Base-by-base conservation (phyloP, 2,329 filamentous ascomycete species). In the Metarhizium album region DNA sequence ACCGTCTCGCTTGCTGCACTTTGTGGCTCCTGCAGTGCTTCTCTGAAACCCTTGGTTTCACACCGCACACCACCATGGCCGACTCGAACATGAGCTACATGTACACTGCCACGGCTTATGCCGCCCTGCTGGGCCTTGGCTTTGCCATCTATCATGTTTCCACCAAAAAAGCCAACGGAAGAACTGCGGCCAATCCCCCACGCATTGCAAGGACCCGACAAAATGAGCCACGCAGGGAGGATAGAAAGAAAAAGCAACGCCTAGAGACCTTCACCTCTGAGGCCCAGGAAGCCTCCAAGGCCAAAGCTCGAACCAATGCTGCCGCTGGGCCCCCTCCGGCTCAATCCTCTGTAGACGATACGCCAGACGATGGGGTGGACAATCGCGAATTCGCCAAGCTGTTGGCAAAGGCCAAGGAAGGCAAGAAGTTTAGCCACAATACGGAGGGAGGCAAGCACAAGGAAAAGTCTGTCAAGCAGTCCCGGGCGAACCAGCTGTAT, bases 381-480 rank as follows among this genome's bases (percentile, higher is more conserved):
- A 85, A 86, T 64, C 79, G 78, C 60, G 86, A 90, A 57, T 91
- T 93, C 65, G 88, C 88, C 31, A 79, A 79, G 60, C 84, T 87
- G 64, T 75, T 93, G 58, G 72, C 80, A 52, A 84, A 78, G 59
- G 76, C 84, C 47, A 85, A 88, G 70, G 75, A 86, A 57, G 87
- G 87, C 52, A 79, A 78, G 55, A 79, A 79, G 61, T 77, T 80
- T 59, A 71, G 67, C 53, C 66, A 69, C 59, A 75, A 77, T 64
- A 63, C 76, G 59, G 71, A 78, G 57, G 69, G 74, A 52, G 72
- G 75, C 14, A 83, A 83, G 68, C 84, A 83, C 67, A 76, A 80
- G 53, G 74, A 80, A 57, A 84, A 83, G 69, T 83, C 82, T 24
- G 76, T 86, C 53, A 87, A 89, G 74, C 82, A 86, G 64, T 81